These are phyloP conservation scores for Tricholoma hemisulphureum DNA, from an alignment of 768 basidiomycete species.

Conservation along the genomic window DNA sequence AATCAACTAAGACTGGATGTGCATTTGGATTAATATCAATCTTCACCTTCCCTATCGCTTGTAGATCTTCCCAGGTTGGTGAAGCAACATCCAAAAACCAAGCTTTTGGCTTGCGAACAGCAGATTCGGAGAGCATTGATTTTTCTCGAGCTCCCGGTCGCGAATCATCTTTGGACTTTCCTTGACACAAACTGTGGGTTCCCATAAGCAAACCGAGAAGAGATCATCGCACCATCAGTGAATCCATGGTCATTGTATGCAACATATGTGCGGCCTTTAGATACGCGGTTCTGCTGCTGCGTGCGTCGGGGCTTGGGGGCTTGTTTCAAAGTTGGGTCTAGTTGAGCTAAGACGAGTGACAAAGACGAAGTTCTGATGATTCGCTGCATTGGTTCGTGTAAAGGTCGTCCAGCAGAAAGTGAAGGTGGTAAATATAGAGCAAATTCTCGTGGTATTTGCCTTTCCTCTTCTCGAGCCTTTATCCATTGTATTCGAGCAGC, in stretches of 20 bases:
- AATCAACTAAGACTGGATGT: not conserved
- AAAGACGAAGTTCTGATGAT: constrained; percentile 47
- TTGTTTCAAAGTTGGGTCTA: constrained; percentile 48
- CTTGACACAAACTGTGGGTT: not conserved
- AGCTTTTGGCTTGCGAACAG: constrained; percentile 41
- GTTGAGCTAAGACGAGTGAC: constrained; percentile 44
- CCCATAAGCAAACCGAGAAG: constrained; percentile 2
- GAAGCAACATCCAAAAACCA: constrained; percentile 94
- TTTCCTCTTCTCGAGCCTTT: constrained; percentile 59
- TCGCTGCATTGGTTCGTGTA: constrained; percentile 17
- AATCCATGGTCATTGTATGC: not conserved
- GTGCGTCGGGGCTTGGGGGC: constrained; percentile 32
- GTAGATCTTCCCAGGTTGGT: constrained; percentile 86
- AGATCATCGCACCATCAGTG: constrained; percentile 21
- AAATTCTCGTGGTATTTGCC: constrained; percentile 62
- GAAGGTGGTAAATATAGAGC: constrained; percentile 58
- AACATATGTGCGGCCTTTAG: constrained; percentile 10
- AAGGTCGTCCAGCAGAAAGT: constrained; percentile 4
- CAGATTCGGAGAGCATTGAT: not conserved
- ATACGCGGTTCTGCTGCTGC: constrained; percentile 22
- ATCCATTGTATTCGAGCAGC: constrained; percentile 57
- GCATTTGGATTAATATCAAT: not conserved
- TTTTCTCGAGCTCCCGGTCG: not conserved
- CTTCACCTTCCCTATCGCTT: constrained; percentile 75
- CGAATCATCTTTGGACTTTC: not conserved